A percentile compares a stretch with the other conserved stretches of the same genome.
These are phyloP conservation scores for Vickermania ingenoplastis DNA, from an alignment of 208 protist species.

Conservation along the genomic window DNA sequence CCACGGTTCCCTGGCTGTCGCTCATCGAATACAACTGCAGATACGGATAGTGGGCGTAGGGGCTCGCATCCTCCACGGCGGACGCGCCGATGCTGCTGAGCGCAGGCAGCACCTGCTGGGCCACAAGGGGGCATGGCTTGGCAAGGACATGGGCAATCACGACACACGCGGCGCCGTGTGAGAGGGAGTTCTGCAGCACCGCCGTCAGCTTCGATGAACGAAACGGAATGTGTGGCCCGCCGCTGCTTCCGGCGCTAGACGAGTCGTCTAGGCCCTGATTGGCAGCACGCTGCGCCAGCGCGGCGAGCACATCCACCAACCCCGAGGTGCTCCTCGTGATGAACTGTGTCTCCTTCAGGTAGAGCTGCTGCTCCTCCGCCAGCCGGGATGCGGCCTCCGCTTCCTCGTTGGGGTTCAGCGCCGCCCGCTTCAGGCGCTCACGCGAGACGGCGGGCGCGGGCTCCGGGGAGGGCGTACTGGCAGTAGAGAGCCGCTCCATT, in stretches of 20 bases:
- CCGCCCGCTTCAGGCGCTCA: not conserved
- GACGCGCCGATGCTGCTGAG: not conserved
- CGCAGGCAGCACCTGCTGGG: not conserved
- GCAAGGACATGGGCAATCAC: constrained; percentile 2
- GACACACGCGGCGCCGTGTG: not conserved
- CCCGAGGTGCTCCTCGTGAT: constrained; percentile 46
- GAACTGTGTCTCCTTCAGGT: constrained; percentile 28
- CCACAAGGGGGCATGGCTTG: not conserved
- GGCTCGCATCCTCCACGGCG: not conserved
- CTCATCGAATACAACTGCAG: not conserved
- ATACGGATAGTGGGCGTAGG: not conserved
- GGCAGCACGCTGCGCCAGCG: constrained; percentile 13
- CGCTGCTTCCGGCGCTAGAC: not conserved
- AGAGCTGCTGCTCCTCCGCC: not conserved
- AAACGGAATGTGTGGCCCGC: constrained; percentile 37
- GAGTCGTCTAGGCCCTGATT: not conserved
- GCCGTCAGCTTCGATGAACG: constrained; percentile 74
- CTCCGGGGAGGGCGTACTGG: not conserved
- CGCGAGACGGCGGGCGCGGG: not conserved
- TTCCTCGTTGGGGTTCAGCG: not conserved
- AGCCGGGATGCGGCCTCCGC: not conserved
- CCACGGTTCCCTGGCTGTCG: not conserved
- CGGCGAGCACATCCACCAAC: constrained; percentile 46
- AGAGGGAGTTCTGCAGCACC: constrained; percentile 2
- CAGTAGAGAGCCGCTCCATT: constrained; percentile 29